phyloP scores from a whole-genome alignment of 2,329 filamentous ascomycete genomes.

The Ascomycota sp. region DNA sequence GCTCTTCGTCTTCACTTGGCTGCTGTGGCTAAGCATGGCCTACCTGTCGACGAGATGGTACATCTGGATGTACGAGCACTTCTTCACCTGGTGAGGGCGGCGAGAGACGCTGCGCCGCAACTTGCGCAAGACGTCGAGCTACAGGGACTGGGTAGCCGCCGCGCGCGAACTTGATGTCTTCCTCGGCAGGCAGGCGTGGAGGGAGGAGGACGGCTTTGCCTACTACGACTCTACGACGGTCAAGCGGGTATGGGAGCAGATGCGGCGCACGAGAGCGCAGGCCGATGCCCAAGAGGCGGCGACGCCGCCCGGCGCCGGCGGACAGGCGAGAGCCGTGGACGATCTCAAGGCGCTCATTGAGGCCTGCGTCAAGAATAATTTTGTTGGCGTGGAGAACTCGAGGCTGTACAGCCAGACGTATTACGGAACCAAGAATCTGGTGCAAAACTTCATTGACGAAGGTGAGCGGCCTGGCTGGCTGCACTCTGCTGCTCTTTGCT shows the following conservation, averaged over 20 bases:
- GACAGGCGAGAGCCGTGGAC: slow-evolving; percentile 36
- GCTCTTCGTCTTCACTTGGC: slow-evolving; percentile 60
- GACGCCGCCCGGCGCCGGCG: slow-evolving; percentile 12
- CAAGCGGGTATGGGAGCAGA: slow-evolving; percentile 53
- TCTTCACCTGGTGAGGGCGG: slow-evolving; percentile 70
- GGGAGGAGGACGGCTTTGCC: slow-evolving; percentile 54
- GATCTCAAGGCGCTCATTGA: slow-evolving; percentile 63
- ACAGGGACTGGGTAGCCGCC: slow-evolving; percentile 64
- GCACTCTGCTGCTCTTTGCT: no score
- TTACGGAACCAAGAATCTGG: slow-evolving; percentile 86
- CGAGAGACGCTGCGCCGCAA: slow-evolving; percentile 50
- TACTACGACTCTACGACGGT: slow-evolving; percentile 85
- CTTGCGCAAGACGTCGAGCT: slow-evolving; percentile 52
- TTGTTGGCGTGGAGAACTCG: slow-evolving; percentile 84
- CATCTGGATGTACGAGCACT: slow-evolving; percentile 82
- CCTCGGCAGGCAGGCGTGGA: slow-evolving; percentile 65
- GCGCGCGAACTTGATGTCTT: slow-evolving; percentile 64
- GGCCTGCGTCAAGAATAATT: slow-evolving; percentile 93
- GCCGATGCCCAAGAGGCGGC: slow-evolving; percentile 32
- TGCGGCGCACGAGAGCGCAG: slow-evolving; percentile 40
- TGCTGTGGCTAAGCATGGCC: slow-evolving; percentile 45
- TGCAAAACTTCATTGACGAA: slow-evolving; percentile 81
- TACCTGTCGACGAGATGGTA: slow-evolving; percentile 76
- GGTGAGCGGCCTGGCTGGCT: no score
- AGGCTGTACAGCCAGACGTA: slow-evolving; percentile 95